Base-by-base conservation (phyloP, 176 grass and related monocot species). In the Tuctoria greenei region DNA sequence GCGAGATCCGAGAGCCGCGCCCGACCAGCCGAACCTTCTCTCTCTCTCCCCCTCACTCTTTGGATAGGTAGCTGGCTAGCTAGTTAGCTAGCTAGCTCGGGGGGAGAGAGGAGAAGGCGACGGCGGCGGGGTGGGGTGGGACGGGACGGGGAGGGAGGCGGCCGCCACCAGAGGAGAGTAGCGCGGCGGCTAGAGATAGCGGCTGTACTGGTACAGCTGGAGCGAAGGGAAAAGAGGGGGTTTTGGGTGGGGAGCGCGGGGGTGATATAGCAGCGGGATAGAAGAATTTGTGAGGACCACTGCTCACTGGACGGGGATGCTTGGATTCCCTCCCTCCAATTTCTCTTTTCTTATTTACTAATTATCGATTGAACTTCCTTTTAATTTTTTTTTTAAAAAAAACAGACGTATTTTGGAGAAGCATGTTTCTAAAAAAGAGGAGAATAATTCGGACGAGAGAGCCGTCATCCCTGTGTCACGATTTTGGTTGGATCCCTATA, bases 1-100 rank as follows among this genome's bases (percentile, higher is more conserved):
- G 45, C 67, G 78, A 83, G 86, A 88, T 88, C 86, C 86, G 62
- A 72, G 74, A 79, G 68, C n/a, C n/a, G n/a, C 68, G 11, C 75
- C 80, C 63, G 52, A 37, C 24, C 73, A 44, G 47, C 36, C 74
- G 45, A 38, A 12, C 80, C 68, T 81, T 75, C 71, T 86, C 71
- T 41, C 39, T 41, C 45, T 47, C 45, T 47, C 45, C 16, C 31
- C 31, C 31, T 31, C 31, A 2, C 16, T 63, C 41, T 12, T 15
- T n/a, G 78, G 67, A 80, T 70, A 84, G 41, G 71, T 41, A 80
- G 38, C 8, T 8, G 5, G 59, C 10, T 45, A 18, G 67, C 15
- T 20, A 74, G 71, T 35, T 5, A 37, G 69, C n/a, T n/a, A n/a
- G n/a, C n/a, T n/a, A n/a, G n/a, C n/a, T n/a, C 61, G 86, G 36